Conservation (phyloP, 768 basidiomycete species). For the Naganishia vishniacii region DNA sequence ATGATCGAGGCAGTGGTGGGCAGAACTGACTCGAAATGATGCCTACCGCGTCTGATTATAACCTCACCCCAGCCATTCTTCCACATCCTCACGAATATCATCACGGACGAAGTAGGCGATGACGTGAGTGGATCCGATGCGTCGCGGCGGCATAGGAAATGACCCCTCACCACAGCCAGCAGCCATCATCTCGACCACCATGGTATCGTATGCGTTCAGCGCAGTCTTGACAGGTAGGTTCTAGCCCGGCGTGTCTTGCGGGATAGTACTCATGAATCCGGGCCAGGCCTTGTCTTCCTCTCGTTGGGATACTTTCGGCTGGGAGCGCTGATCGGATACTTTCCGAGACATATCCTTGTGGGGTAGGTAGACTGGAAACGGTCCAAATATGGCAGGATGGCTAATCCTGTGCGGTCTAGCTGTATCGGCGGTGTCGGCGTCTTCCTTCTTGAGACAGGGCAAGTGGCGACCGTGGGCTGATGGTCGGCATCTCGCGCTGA, state of each 20-base stretch:
- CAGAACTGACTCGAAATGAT: neutral
- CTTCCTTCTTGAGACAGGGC: conserved; percentile 87
- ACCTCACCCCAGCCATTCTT: conserved; percentile 69
- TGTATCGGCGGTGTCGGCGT: conserved; percentile 90
- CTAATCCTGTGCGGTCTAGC: conserved; percentile 24
- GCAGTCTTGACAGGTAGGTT: conserved; percentile 72
- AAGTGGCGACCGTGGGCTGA: conserved; percentile 29
- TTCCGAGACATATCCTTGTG: conserved; percentile 93
- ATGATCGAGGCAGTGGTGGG: conserved; percentile 94
- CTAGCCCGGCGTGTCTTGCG: no score
- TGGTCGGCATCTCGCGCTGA: neutral
- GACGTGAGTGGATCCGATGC: conserved; percentile 48
- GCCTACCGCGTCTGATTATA: neutral
- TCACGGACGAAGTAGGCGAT: conserved; percentile 66
- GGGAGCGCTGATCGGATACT: conserved; percentile 84
- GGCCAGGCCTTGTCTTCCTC: conserved; percentile 71
- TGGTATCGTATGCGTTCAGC: conserved; percentile 79
- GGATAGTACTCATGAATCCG: no score
- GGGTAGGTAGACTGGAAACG: conserved; percentile 63
- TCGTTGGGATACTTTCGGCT: conserved; percentile 76
- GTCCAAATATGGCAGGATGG: no score
- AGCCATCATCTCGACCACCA: conserved; percentile 82
- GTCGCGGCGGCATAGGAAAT: neutral
- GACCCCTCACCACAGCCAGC: conserved; percentile 42
- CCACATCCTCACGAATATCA: conserved; percentile 77